Evolutionary conservation across 2,329 filamentous ascomycete genomes (phyloP), one percentile per base, ranked within the genome.

Genomic region (Penicillium expansum): DNA sequence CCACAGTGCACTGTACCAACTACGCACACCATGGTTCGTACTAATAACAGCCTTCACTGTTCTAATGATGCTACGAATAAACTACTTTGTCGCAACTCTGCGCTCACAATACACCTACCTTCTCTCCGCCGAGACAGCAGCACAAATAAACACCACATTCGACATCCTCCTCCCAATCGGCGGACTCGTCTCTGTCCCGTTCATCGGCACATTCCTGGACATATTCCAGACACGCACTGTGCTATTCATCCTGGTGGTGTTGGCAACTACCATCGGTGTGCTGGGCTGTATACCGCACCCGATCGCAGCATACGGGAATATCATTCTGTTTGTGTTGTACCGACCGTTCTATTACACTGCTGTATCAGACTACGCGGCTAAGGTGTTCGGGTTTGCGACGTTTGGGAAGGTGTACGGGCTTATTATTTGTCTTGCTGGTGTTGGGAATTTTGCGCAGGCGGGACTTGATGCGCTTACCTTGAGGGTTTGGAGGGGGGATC

Each of bases 381-480:
- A 96, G 76, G 91, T 96, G 35, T 96, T 96, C 71, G 92, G 92
- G 16, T 96, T 96, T 76, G 83, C 86, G 59, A 96, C 91, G 0
- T 96, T 96, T 65, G 92, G 92, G 44, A 96, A 90, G 56, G 91
- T 97, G n/a, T 96, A 96, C 74, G 92, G 92, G 11, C 82, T 92
- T 20, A 89, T 96, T 63, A 96, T 96, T 65, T 95, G 90, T 74
- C 77, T 94, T 1, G 88, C 91, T 0, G 92, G 92, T 0, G 72
- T 96, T 0, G 82, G 92, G 68, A 96, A 95, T 74, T 92, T 97
- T 68, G 84, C 84, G 1, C 91, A 96, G 76, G 88, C 87, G 5
- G 91, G 84, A 0, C 80, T 96, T 33, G 92, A 96, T 71, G 84
- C 87, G 24, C 71, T 93, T 35, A 91, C 92, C 39, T 90, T 95